Base-by-base conservation (phyloP, 2,329 filamentous ascomycete species). In the Pseudopithomyces maydicus region DNA sequence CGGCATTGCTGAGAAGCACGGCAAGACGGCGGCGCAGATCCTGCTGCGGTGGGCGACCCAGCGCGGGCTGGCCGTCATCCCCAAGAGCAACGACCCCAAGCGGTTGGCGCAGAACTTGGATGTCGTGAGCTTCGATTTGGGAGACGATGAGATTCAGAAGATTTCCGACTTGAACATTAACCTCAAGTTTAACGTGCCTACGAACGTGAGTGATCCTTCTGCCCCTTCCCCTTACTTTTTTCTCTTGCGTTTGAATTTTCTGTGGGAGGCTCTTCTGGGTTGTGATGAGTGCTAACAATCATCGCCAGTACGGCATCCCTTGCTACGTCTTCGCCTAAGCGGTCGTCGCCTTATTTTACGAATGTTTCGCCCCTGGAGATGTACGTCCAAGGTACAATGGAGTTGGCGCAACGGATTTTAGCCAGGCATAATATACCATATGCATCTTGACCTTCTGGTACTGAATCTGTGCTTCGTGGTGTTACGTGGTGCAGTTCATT, bases 21-120 rank as follows among this genome's bases (percentile, higher is more conserved):
- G 86, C 14, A 84, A 90, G 52, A 87, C 88, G 8, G 83, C 91
- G 6, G 89, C 90, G 15, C 92, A 97, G 83, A 83, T 97, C 20
- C 82, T 97, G 62, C 84, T 97, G 66, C 84, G 92, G 71, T 97
- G 92, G 92, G 86, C 91, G 39, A 96, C 91, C n/a, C 92, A 97
- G 84, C 67, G 72, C 19, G 73, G 73, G 17, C 55, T 74, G 6
- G 66, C 68, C n/a, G 73, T 76, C 32, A 76, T 76, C 51, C 74
- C 74, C 39, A 76, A 76, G 67, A 73, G 70, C 50, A 73, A 68
- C 57, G 66, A 68, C 22, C 63, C 63, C 49, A 57, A 67, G 48
- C 63, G 72, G n/a, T 56, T 75, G 51, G 55, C 61, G 41, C 61
- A 74, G 62, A 75, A 75, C 58, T 54, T 75, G 54, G 69, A 74